Base-by-base conservation (phyloP, 805 yeast genomes). In the Candida coquimbonensis region DNA sequence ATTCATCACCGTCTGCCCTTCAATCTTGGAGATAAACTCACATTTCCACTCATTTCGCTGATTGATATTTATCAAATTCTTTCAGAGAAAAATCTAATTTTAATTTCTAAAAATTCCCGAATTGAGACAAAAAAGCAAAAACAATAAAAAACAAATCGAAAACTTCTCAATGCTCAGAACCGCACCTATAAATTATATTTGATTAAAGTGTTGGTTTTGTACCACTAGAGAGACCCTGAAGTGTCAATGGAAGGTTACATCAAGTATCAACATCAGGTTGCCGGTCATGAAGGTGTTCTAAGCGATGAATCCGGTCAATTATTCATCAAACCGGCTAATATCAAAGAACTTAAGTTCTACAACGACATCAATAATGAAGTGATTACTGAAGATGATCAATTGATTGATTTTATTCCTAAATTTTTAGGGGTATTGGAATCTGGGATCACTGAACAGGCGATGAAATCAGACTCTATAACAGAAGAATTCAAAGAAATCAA, bases 231-330 rank as follows among this genome's bases (percentile, higher is more conserved):
- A n/a, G 12, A 13, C 24, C 3, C 13, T 29, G 31, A 11, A 29
- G 31, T 13, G 19, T 19, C 25, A 17, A 43, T 45, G 45, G 41
- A 36, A 9, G 52, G 45, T 3, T 53, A 44, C 39, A 16, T 21
- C 1, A 42, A 46, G 36, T 52, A 54, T 1, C 51, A 61, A 45
- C 87, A 85, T 57, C 84, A 81, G 64, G 98, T 93, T 3, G 98
- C 97, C 0, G 99, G 99, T 7, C 99, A 91, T 57, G 86, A 73
- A 7, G 98, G 96, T 0, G 76, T 84, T 3, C 54, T 87, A 44
- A 75, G 77, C 11, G 80, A 80, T 50, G 73, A 62, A 7, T 77
- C 75, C 36, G 95, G 89, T 0, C 64, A 77, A 8, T 66, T 91
- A 14, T 83, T 90, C 53, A 77, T 87, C 46, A 91, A 93, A 62